Conservation (phyloP, 306 rosid species). For the Luffa acutangula region DNA sequence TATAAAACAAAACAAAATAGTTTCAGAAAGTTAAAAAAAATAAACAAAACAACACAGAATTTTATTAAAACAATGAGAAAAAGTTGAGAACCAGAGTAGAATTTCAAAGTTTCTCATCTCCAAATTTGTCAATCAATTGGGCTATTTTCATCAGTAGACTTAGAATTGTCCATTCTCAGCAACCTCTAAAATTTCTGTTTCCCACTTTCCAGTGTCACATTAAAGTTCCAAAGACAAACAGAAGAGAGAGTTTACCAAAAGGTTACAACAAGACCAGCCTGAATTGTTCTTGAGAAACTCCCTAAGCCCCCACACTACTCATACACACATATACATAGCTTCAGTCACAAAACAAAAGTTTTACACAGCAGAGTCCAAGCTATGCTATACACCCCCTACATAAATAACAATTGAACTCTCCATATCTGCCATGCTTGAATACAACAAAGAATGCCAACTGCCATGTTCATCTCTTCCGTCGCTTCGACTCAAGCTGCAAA, state of each 20-base stretch:
- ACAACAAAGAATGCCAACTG: neutral
- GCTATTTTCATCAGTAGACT: neutral
- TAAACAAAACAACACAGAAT: neutral
- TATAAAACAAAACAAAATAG: too few species aligned
- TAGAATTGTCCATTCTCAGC: neutral
- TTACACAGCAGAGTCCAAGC: neutral
- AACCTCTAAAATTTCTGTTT: neutral
- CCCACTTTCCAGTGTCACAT: neutral
- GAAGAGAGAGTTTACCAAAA: neutral
- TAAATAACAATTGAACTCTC: slow-evolving; percentile 9
- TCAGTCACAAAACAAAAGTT: neutral
- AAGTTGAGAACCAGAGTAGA: neutral
- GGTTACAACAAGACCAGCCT: neutral
- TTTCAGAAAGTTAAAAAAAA: too few species aligned
- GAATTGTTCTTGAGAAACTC: neutral
- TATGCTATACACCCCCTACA: slow-evolving; percentile 7
- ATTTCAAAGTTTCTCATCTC: too few species aligned
- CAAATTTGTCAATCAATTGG: neutral
- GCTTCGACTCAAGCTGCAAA: slow-evolving; percentile 62
- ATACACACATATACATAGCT: neutral
- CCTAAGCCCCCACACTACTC: neutral
- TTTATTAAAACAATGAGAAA: neutral
- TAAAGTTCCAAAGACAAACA: neutral
- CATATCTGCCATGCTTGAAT: slow-evolving; percentile 2
- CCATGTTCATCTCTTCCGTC: slow-evolving; percentile 47